Percentiles rank a stretch among this genome's conserved stretches.
phyloP scores from a whole-genome alignment of 192 early-diverging fungal genomes.

The Dissophora ornata region DNA sequence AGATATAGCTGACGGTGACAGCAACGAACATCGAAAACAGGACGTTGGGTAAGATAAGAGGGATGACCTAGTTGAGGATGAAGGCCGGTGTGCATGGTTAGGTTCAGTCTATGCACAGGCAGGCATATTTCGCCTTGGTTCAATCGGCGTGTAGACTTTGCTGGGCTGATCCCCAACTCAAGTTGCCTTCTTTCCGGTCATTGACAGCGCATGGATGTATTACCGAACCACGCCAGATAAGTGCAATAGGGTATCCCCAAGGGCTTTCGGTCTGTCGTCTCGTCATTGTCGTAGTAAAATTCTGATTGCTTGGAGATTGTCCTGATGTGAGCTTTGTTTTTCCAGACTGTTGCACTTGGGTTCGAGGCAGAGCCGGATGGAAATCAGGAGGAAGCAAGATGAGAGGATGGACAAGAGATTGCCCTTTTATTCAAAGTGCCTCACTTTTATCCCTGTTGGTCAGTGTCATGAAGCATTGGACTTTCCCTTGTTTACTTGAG shows the following conservation, averaged over 20 bases:
- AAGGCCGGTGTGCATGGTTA: too few relatives aligned
- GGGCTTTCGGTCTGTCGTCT: slow-evolving; percentile 35
- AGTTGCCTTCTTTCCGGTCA: too few relatives aligned
- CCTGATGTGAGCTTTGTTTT: slow-evolving; percentile 7
- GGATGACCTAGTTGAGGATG: slow-evolving; percentile 34
- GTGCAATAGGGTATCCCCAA: slow-evolving; percentile 54
- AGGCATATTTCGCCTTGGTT: too few relatives aligned
- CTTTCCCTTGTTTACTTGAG: slow-evolving; percentile 5
- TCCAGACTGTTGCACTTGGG: neutral
- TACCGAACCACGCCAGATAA: slow-evolving; percentile 52
- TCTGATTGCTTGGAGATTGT: slow-evolving; percentile 1
- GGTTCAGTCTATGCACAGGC: too few relatives aligned
- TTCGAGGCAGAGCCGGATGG: neutral
- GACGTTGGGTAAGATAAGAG: slow-evolving; percentile 47
- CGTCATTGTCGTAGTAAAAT: slow-evolving; percentile 1
- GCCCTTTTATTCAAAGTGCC: neutral
- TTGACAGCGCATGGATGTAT: too few relatives aligned
- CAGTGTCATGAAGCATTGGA: too few relatives aligned
- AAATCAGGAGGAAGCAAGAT: neutral
- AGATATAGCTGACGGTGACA: slow-evolving; percentile 44
- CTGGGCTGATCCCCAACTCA: too few relatives aligned
- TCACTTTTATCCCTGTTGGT: neutral
- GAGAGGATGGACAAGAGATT: neutral
- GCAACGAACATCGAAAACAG: slow-evolving; percentile 39
- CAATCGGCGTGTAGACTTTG: too few relatives aligned